Percentiles rank a stretch among this genome's conserved stretches.
These are phyloP conservation scores for Lachnellula arida DNA, from an alignment of 2,329 filamentous ascomycete species.

Conservation along the genomic window DNA sequence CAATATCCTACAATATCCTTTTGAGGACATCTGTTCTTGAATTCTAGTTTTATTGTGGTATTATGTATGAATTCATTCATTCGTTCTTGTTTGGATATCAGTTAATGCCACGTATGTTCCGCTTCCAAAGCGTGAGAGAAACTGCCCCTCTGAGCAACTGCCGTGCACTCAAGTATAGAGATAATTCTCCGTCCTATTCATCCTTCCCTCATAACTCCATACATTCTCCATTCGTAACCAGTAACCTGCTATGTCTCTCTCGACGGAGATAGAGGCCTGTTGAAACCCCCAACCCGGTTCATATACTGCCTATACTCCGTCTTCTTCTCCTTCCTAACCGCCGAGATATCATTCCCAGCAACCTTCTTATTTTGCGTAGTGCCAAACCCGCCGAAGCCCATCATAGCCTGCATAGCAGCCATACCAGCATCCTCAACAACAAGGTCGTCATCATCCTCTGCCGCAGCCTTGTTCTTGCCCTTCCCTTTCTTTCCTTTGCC, in stretches of 20 bases:
- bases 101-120: too few relatives aligned
- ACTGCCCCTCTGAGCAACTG: too few relatives aligned
- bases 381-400: constrained; percentile 86
- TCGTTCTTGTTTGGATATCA: too few relatives aligned
- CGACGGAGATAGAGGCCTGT: constrained; percentile 64
- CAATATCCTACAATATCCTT: neutral
- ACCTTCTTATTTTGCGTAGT: constrained; percentile 88
- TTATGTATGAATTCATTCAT: too few relatives aligned
- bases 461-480: constrained; percentile 6
- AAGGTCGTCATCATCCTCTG: constrained; percentile 46
- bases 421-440: constrained; percentile 61
- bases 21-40: constrained; percentile 7
- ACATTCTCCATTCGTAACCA: neutral
- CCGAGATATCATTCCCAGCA: constrained; percentile 78
- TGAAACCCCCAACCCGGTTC: constrained; percentile 79
- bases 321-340: constrained; percentile 87
- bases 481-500: constrained; percentile 24
- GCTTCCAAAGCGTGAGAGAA: too few relatives aligned
- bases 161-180: too few relatives aligned
- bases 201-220: too few relatives aligned
- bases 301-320: constrained; percentile 96
- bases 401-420: constrained; percentile 72
- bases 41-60: too few relatives aligned
- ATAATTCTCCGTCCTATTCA: too few relatives aligned
- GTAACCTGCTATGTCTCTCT: constrained; percentile 17